These are phyloP conservation scores for Tritrichomonas musculus DNA, from an alignment of 208 protist species.

Conservation along the genomic window DNA sequence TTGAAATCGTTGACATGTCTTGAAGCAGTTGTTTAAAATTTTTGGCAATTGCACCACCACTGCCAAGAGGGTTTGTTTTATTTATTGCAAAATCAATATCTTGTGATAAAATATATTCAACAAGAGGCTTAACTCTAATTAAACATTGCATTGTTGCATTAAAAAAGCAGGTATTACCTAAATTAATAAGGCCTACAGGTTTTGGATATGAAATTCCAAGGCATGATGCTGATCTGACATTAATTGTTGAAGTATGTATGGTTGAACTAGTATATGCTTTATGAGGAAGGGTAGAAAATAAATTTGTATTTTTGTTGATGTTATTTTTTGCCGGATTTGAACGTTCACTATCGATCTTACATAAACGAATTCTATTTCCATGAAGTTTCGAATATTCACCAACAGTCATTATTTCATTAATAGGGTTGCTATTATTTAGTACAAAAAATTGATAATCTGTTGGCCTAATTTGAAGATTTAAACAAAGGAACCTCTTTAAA, in stretches of 20 bases:
- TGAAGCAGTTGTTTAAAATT: background rate
- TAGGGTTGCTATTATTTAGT: background rate
- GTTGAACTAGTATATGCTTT: background rate
- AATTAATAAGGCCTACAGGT: background rate
- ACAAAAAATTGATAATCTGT: background rate
- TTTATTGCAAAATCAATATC: background rate
- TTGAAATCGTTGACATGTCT: background rate
- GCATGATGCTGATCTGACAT: background rate
- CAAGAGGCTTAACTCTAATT: background rate
- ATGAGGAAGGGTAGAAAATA: background rate
- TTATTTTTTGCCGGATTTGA: background rate
- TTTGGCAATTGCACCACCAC: background rate
- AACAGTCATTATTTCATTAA: background rate
- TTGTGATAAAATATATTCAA: background rate
- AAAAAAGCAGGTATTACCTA: slow-evolving; percentile 5
- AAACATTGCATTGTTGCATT: background rate
- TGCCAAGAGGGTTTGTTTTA: background rate
- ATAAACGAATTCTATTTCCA: background rate
- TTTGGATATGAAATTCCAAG: background rate
- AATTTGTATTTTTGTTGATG: no score
- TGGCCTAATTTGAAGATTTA: background rate
- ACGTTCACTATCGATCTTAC: background rate
- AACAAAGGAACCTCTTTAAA: background rate
- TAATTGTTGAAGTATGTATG: background rate
- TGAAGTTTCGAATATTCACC: background rate